These are phyloP conservation scores for Phytophthora sp. DNA, from an alignment of 352 stramenopile species.

Conservation along the genomic window DNA sequence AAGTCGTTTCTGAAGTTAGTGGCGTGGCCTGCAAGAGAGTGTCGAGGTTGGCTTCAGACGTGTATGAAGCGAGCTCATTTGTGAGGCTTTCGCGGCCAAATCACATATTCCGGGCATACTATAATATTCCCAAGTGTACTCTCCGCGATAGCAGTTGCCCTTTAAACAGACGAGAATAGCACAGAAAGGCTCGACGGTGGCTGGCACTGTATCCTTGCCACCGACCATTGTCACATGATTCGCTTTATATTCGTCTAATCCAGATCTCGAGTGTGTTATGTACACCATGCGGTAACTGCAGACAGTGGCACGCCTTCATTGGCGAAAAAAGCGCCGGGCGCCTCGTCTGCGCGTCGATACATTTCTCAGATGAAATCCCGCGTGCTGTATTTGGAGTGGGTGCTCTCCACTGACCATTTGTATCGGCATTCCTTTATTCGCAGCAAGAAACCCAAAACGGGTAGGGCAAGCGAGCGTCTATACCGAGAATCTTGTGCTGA, in stretches of 20 bases:
- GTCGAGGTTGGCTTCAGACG: too few relatives aligned
- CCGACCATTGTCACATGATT: constrained; percentile 3
- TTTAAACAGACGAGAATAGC: constrained; percentile 3
- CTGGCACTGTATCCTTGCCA: constrained; percentile 2
- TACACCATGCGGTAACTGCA: constrained; percentile 18
- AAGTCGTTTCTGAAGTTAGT: background rate
- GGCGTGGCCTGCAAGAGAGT: too few relatives aligned
- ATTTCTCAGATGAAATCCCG: constrained; percentile 32
- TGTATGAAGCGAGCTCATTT: too few relatives aligned
- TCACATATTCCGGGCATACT: background rate
- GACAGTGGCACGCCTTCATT: constrained; percentile 21
- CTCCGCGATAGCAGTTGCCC: background rate
- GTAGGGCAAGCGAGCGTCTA: background rate
- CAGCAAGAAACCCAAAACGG: constrained; percentile 6
- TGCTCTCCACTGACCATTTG: constrained; percentile 2
- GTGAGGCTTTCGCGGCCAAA: too few relatives aligned
- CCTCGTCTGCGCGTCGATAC: background rate
- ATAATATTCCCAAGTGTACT: constrained; percentile 1
- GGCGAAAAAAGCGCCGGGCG: constrained; percentile 8
- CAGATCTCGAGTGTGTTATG: background rate
- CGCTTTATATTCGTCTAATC: too few relatives aligned
- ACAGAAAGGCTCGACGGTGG: constrained; percentile 4
- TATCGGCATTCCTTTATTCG: constrained; percentile 32
- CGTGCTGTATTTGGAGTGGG: constrained; percentile 13
- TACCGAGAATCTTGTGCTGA: constrained; percentile 14